Base-by-base conservation (phyloP, 768 basidiomycete species). In the Tephrocybe sp. region DNA sequence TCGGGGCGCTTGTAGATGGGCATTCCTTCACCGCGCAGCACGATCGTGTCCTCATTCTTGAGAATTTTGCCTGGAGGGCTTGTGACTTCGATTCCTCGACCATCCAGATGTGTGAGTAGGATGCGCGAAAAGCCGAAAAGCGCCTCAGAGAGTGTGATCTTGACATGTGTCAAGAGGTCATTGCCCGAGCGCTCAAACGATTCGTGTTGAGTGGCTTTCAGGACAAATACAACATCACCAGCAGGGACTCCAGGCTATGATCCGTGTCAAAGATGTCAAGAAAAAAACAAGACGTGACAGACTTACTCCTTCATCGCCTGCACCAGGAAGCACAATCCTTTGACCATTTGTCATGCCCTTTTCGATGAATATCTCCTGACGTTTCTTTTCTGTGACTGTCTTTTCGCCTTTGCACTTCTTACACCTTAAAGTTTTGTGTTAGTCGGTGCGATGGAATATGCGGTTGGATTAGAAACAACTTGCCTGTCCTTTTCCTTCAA, bases 91-190 rank as follows among this genome's bases (percentile, higher is more conserved):
- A 97, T 76, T n/a, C 93, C 93, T 12, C 93, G 82, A 9, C 94
- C 94, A 61, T 99, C 95, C 24, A 99, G 76, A 64, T 99, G 95
- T 6, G 86, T 89, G 49, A 99, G 72, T 19, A 97, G 69, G 54
- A 97, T 86, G 22, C 95, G 83, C 40, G 86, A 89, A 71, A 99
- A 94, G n/a, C 95, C 95, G 45, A 97, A 78, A 9, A 98, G 78
- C 3, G 94, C 91, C 68, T 99, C 95, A 9, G 94, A 94, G 23
- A 98, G 75, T 0, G 92, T 94, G 49, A 99, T 86, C 39, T 84
- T 83, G 49, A 93, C 81, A 25, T 79, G 83, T 2, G 90, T 83
- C 31, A 89, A 73, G 25, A 99, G 77, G 61, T 94, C 88, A 51
- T 82, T 82, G 45, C 88, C 88, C 10, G 86, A 84, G 30, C 91